Base-by-base conservation (phyloP, 2,329 filamentous ascomycete genomes). In the Exophiala phaeomuriformis region DNA sequence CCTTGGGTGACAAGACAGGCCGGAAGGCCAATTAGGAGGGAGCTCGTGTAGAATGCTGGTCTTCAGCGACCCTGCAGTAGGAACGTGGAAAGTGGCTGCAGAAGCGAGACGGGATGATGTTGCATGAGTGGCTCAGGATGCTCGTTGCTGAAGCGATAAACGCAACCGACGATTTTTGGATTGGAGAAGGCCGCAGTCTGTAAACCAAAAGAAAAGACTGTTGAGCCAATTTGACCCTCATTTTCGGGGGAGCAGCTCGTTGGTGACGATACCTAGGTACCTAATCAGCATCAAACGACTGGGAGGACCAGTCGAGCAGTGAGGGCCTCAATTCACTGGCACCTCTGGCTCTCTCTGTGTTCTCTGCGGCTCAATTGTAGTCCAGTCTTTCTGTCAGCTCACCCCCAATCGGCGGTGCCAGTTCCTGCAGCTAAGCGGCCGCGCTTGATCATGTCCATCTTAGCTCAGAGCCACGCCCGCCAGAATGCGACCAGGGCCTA, bases 11-110 rank as follows among this genome's bases (percentile, higher is more conserved):
- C 49, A 51, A 48, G 52, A 56, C 56, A 49, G 19, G 40, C 32
- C 30, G n/a, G 31, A 7, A 46, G 48, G 33, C 56, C 56, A 58
- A 58, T 58, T 31, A 45, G 31, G 29, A 31, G 10, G 12, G 35
- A 39, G 12, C n/a, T 47, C 12, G 44, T 28, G 5, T 42, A 28
- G n/a, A 47, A 28, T 50, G 33, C 33, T 45, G 19, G 19, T 19
- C 19, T 19, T 19, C 19, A 19, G 19, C 36, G 10, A n/a, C 42
- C 37, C 35, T 28, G 39, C 35, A 29, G 50, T 33, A 28, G 12
- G 30, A 47, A 50, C 32, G 43, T 52, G 46, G 49, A 46, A 58
- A 48, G 53, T 56, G 56, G 53, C 49, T 52, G 53, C 53, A 53
- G 52, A 47, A 40, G 33, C 30, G 46, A 8, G 27, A 10, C 42